These are phyloP conservation scores for Plasmodium fragile DNA, from an alignment of 169 alveolate genomes.

Conservation along the genomic window DNA sequence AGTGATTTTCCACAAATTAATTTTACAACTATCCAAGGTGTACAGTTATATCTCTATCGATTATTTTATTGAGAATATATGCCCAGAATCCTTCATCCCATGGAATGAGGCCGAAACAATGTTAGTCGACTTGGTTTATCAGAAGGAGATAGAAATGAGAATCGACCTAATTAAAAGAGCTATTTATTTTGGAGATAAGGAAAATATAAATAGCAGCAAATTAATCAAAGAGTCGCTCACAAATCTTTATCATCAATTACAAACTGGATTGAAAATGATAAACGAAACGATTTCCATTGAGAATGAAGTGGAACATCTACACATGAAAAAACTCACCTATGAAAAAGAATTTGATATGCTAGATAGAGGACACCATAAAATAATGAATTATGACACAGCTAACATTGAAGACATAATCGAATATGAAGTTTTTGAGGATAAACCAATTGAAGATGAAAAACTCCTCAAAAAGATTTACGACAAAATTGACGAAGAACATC, in stretches of 20 bases:
- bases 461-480: constrained; percentile 55
- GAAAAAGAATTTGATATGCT: constrained; percentile 67
- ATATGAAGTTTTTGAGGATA: constrained; percentile 58
- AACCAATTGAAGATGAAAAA: constrained; percentile 73
- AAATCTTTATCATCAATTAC: constrained; percentile 41
- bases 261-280: constrained; percentile 58
- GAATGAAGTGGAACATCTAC: constrained; percentile 64
- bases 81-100: constrained; percentile 88
- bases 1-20: constrained; percentile 89
- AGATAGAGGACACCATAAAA: constrained; percentile 55
- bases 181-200: constrained; percentile 75
- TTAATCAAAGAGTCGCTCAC: constrained; percentile 48
- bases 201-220: constrained; percentile 21
- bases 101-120: constrained; percentile 91
- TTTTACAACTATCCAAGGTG: constrained; percentile 87
- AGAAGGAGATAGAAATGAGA: constrained; percentile 81
- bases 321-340: constrained; percentile 27
- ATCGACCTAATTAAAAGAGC: constrained; percentile 83
- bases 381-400: constrained; percentile 35
- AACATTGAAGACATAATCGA: constrained; percentile 58
- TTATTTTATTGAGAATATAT: constrained; percentile 87
- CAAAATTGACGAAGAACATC: constrained; percentile 73
- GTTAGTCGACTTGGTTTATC: constrained; percentile 85
- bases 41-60: constrained; percentile 89
- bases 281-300: constrained; percentile 52